phyloP scores from a whole-genome alignment of 164 flowering plant species.

The Vitis rotundifolia region DNA sequence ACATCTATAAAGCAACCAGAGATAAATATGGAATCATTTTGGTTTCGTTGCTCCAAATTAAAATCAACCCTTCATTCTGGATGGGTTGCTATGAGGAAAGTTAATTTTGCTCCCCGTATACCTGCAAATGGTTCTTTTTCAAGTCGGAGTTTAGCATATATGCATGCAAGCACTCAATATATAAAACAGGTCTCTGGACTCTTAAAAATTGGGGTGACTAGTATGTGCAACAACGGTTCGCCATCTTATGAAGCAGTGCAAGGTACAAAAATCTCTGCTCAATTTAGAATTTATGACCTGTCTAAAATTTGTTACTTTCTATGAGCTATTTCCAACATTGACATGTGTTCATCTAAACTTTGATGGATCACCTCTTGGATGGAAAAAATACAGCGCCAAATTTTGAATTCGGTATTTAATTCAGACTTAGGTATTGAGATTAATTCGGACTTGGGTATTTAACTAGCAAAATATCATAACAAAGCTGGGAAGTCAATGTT shows the following conservation, averaged over 20 bases:
- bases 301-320: too few species aligned
- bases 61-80: constrained; percentile 55
- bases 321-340: too few species aligned
- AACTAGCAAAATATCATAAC: too few species aligned
- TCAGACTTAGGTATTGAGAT: too few species aligned
- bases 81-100: constrained; percentile 44
- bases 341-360: too few species aligned
- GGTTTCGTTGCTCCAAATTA: constrained; percentile 31
- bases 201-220: constrained; percentile 50
- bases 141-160: constrained; percentile 55
- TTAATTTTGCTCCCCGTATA: constrained; percentile 39
- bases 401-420: too few species aligned
- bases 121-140: constrained; percentile 53
- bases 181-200: constrained; percentile 66
- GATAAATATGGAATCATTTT: constrained; percentile 35
- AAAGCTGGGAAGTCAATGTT: too few species aligned
- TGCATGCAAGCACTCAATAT: constrained; percentile 60
- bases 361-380: too few species aligned
- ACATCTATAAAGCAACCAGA: constrained; percentile 39
- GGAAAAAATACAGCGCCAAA: too few species aligned
- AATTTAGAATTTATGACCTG: background rate
- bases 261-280: constrained; percentile 40
- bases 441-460: too few species aligned
- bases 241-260: constrained; percentile 56
- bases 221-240: constrained; percentile 40